These are phyloP conservation scores for Cryptococcus hybrid DNA, from an alignment of 1,284 basidiomycete genomes.

Conservation along the genomic window DNA sequence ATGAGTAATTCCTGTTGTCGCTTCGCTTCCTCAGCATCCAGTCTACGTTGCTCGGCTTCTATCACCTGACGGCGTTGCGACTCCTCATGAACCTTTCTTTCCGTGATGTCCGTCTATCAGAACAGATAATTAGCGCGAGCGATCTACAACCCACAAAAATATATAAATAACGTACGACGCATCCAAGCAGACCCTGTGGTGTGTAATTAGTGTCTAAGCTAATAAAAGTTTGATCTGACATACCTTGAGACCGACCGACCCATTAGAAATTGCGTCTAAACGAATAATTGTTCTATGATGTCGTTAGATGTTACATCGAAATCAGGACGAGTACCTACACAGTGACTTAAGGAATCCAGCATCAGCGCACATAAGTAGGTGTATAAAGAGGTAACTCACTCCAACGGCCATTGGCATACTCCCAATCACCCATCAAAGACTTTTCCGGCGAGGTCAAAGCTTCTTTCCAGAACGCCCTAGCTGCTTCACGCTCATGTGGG, in stretches of 20 bases:
- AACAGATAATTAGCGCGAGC: neutral
- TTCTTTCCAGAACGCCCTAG: conserved; percentile 24
- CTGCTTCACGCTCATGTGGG: conserved; percentile 9
- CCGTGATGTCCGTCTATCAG: conserved; percentile 37
- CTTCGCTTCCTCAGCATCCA: conserved; percentile 47
- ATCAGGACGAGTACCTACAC: neutral
- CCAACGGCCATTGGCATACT: conserved; percentile 35
- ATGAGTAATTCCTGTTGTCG: conserved; percentile 47
- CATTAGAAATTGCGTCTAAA: conserved; percentile 27
- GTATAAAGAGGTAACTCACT: conserved; percentile 6
- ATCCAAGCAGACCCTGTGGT: conserved; percentile 33
- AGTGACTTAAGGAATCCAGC: neutral
- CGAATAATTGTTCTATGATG: conserved; percentile 30
- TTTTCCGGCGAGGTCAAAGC: conserved; percentile 12
- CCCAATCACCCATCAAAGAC: conserved; percentile 23
- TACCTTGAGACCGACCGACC: conserved; percentile 9
- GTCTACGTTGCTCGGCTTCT: conserved; percentile 42
- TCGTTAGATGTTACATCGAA: conserved; percentile 1
- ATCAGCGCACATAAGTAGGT: neutral
- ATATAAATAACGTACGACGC: conserved; percentile 13
- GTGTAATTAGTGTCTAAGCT: neutral
- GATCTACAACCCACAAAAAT: no score
- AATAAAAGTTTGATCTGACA: neutral
- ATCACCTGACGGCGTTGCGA: conserved; percentile 37
- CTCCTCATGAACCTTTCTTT: conserved; percentile 43